These are phyloP conservation scores for Bothriochloa decipiens DNA, from an alignment of 176 grass and related monocot species.

Conservation along the genomic window DNA sequence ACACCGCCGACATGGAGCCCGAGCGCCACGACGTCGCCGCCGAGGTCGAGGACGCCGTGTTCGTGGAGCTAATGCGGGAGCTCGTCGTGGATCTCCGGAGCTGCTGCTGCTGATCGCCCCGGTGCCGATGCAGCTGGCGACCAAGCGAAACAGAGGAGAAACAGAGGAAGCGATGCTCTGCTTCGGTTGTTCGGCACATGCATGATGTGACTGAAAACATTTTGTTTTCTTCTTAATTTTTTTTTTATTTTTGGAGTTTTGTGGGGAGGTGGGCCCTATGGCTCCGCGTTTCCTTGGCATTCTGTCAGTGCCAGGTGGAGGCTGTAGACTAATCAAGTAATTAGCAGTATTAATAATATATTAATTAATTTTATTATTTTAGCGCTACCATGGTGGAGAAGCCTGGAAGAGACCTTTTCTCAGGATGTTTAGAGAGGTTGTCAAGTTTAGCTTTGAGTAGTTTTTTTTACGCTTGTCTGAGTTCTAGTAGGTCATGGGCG, in stretches of 20 bases:
- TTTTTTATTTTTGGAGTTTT: background rate
- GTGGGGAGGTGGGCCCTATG: slow-evolving; percentile 20
- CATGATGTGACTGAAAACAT: slow-evolving; percentile 23
- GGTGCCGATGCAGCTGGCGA: background rate
- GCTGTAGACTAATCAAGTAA: slow-evolving; percentile 45
- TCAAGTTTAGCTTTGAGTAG: no score
- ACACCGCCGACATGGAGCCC: background rate
- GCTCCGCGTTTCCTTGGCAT: slow-evolving; percentile 41
- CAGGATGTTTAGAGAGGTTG: no score
- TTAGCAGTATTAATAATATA: slow-evolving; percentile 28
- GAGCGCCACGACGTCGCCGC: slow-evolving; percentile 40
- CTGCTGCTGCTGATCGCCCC: slow-evolving; percentile 1
- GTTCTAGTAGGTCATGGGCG: no score
- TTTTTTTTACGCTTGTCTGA: no score
- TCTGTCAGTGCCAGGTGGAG: slow-evolving; percentile 41
- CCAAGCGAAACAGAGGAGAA: background rate
- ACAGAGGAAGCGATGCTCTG: slow-evolving; percentile 20
- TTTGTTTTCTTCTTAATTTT: slow-evolving; percentile 11
- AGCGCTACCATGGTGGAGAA: no score
- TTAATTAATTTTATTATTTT: background rate
- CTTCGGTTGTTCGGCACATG: background rate
- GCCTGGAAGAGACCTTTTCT: no score
- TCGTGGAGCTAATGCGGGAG: slow-evolving; percentile 22
- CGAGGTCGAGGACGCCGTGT: slow-evolving; percentile 15
- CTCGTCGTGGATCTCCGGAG: slow-evolving; percentile 31